Evolutionary conservation across 1,284 basidiomycete genomes (phyloP), one percentile per base, ranked within the genome.

Genomic region (Leccinum griseonigrum): DNA sequence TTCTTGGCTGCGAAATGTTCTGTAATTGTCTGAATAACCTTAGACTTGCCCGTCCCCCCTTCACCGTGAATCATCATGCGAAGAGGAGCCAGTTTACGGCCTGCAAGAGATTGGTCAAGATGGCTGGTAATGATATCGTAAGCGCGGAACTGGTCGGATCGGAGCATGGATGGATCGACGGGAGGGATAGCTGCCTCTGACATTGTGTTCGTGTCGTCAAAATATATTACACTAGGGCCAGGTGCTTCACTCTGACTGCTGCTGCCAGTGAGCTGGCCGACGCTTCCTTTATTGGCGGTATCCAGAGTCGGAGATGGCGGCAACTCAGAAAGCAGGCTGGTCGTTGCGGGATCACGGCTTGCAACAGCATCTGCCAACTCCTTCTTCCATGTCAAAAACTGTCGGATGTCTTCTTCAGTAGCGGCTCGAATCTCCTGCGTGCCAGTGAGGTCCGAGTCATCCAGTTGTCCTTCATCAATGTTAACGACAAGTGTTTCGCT

Each of bases 121-220:
- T 64, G 63, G 56, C 53, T 48, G 14, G 48, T 34, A 9, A 64
- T 26, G 7, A 64, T 64, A 14, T 63, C 57, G 36, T 57, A 64
- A 26, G 63, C 59, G 3, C 26, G n/a, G 11, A n/a, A 36, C 22
- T 64, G 61, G 43, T 64, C 31, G 13, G 10, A 53, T 34, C 10
- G 31, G 3, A 53, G 31, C 31, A 32, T n/a, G 13, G 31, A 53
- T 3, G 52, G 29, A 53, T 53, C 18, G 1, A 53, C n/a, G 1
- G 52, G 31, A 26, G 29, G 28, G 9, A 52, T 6, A 16, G 51
- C 18, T 16, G 51, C 51, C 11, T 52, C 51, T 31, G 51, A 32
- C 8, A n/a, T n/a, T 22, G 2, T 4, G 5, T 31, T 18, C 2
- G 14, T 31, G n/a, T 31, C 10, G 2, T 32, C 31, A 10, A 31